These are phyloP conservation scores for Podaxis sp. DNA, from an alignment of 768 basidiomycete species.

Conservation along the genomic window DNA sequence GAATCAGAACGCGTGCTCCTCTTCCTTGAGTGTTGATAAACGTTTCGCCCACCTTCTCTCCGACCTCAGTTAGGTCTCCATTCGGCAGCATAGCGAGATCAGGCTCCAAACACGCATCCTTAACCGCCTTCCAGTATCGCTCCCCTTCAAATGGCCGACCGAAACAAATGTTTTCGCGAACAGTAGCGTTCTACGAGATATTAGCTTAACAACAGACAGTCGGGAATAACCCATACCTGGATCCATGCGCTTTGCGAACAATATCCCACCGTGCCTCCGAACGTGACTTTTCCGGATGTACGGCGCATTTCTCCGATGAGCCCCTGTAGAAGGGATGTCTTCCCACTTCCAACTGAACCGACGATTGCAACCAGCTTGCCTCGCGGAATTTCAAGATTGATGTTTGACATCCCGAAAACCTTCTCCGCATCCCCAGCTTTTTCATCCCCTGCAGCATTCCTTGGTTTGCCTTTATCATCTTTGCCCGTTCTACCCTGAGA, in stretches of 20 bases:
- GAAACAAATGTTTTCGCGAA: slow-evolving; percentile 88
- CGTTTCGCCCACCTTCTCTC: slow-evolving; percentile 46
- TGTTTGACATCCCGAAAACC: slow-evolving; percentile 59
- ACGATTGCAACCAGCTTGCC: slow-evolving; percentile 84
- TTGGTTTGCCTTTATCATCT: slow-evolving; percentile 6
- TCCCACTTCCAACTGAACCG: slow-evolving; percentile 73
- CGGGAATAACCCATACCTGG: slow-evolving; percentile 38
- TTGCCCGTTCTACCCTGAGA: slow-evolving; percentile 12
- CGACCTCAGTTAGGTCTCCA: slow-evolving; percentile 82
- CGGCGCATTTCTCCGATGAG: slow-evolving; percentile 82
- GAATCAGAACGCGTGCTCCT: not conserved
- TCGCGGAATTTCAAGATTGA: slow-evolving; percentile 65
- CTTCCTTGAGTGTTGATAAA: not conserved
- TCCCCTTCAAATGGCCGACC: slow-evolving; percentile 79
- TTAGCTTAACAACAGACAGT: slow-evolving; percentile 6
- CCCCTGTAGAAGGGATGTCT: slow-evolving; percentile 68
- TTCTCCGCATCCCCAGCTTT: slow-evolving; percentile 30
- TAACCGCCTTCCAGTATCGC: slow-evolving; percentile 77
- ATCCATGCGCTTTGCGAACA: slow-evolving; percentile 92
- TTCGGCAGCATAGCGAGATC: slow-evolving; percentile 75
- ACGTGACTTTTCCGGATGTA: slow-evolving; percentile 58
- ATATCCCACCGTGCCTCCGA: slow-evolving; percentile 76
- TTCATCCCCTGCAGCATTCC: slow-evolving; percentile 7
- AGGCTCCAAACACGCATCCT: slow-evolving; percentile 72
- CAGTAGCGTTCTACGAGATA: slow-evolving; percentile 61